Evolutionary conservation across 495 filamentous ascomycete species (phyloP).

Genomic region (Neurospora sp.): DNA sequence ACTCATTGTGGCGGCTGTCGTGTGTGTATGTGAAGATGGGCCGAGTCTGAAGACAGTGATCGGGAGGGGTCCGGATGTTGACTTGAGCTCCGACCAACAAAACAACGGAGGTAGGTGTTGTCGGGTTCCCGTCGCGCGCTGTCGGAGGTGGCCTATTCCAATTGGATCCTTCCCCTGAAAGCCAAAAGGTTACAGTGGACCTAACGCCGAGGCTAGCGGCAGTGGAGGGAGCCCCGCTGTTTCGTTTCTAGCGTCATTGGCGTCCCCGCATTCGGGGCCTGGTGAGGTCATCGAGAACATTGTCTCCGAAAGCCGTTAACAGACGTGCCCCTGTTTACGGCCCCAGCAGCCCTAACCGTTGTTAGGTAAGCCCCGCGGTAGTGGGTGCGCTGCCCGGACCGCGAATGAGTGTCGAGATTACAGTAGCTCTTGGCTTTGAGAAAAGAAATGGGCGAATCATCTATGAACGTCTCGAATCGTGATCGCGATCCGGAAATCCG

Average conservation of each 20-base stretch:
- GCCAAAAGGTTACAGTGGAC: neutral
- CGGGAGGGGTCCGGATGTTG: neutral
- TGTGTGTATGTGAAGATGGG: neutral
- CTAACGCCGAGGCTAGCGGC: neutral
- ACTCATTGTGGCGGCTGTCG: slow-evolving; percentile 7
- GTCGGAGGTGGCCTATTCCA: neutral
- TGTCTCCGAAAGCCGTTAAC: neutral
- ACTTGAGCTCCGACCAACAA: neutral
- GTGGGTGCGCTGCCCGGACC: neutral
- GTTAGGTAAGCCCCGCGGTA: neutral
- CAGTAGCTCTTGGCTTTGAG: neutral
- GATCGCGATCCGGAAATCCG: neutral
- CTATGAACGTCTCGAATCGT: neutral
- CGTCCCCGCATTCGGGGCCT: neutral
- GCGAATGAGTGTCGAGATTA: neutral
- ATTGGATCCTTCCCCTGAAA: neutral
- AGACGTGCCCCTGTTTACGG: neutral
- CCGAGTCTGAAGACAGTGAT: neutral
- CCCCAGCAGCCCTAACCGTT: neutral
- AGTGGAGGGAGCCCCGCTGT: neutral
- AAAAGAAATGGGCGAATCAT: neutral
- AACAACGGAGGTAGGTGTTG: no score
- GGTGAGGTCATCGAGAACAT: neutral
- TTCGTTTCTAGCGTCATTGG: neutral
- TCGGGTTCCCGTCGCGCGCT: neutral